phyloP scores from a whole-genome alignment of 1,284 basidiomycete genomes.

The Irpex sp. region DNA sequence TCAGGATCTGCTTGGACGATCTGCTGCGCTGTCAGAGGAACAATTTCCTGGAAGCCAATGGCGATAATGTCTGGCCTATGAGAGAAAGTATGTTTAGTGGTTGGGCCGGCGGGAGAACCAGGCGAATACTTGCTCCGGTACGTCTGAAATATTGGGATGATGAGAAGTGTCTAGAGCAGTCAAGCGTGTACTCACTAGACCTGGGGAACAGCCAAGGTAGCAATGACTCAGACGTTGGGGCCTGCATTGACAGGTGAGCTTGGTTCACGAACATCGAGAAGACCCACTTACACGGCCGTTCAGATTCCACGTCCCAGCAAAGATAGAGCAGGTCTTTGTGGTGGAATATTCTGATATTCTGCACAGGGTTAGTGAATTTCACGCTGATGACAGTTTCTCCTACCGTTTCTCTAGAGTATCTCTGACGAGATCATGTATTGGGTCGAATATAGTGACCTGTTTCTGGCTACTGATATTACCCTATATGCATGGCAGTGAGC shows the following conservation, averaged over 20 bases:
- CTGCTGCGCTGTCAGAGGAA: constrained; percentile 93
- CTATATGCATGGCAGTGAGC: constrained; percentile 33
- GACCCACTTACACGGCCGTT: constrained; percentile 74
- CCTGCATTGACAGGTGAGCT: constrained; percentile 11
- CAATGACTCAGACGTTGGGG: constrained; percentile 79
- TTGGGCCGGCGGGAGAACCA: neutral
- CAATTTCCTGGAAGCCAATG: constrained; percentile 97
- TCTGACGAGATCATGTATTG: constrained; percentile 85
- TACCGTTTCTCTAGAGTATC: constrained; percentile 64
- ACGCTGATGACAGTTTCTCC: too few relatives aligned
- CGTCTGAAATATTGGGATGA: constrained; percentile 29
- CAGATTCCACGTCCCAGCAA: constrained; percentile 93
- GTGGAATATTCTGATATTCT: constrained; percentile 86
- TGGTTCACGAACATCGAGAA: too few relatives aligned
- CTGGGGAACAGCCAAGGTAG: constrained; percentile 88
- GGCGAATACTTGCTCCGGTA: constrained; percentile 46
- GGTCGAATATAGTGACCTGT: constrained; percentile 90
- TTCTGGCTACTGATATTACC: constrained; percentile 88
- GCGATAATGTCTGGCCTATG: constrained; percentile 87
- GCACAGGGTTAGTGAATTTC: too few relatives aligned
- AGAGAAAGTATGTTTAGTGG: too few relatives aligned
- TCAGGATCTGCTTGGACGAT: constrained; percentile 96
- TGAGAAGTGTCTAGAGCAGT: constrained; percentile 7
- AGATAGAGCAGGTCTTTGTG: constrained; percentile 67
- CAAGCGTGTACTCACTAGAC: constrained; percentile 48